These are phyloP conservation scores for Trichoderma citrinoviride DNA, from an alignment of 2,329 filamentous ascomycete species.

Conservation along the genomic window DNA sequence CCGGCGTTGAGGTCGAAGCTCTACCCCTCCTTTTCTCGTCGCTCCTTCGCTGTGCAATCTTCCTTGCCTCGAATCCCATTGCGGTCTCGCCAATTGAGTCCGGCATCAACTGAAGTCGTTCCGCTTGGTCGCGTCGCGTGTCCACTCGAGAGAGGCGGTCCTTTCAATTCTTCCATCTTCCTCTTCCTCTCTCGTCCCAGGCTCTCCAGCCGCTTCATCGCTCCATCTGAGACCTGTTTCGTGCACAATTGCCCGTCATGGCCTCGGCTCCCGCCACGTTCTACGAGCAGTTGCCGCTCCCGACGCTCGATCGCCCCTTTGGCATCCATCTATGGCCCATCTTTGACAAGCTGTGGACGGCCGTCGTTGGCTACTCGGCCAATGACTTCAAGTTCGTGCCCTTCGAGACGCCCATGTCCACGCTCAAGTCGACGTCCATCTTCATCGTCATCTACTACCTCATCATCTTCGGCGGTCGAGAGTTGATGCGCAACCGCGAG, in stretches of 20 bases:
- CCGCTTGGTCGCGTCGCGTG: slow-evolving; percentile 21
- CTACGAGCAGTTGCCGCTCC: slow-evolving; percentile 60
- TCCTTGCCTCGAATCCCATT: slow-evolving; percentile 6
- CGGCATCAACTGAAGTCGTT: slow-evolving; percentile 1
- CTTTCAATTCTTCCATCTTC: neutral
- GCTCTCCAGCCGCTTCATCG: neutral
- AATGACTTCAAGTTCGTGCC: slow-evolving; percentile 82
- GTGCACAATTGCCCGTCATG: slow-evolving; percentile 33
- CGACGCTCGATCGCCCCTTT: slow-evolving; percentile 87
- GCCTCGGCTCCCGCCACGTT: slow-evolving; percentile 36
- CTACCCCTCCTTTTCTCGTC: slow-evolving; percentile 36
- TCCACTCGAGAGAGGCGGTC: neutral
- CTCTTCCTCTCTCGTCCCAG: neutral
- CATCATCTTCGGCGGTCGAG: slow-evolving; percentile 88
- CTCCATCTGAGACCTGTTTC: neutral
- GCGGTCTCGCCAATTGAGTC: slow-evolving; percentile 9
- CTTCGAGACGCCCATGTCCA: slow-evolving; percentile 85
- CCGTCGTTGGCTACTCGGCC: slow-evolving; percentile 74
- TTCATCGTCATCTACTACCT: slow-evolving; percentile 88
- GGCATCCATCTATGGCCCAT: slow-evolving; percentile 90
- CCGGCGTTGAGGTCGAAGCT: slow-evolving; percentile 16
- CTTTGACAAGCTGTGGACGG: slow-evolving; percentile 83
- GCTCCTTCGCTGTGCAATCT: slow-evolving; percentile 32
- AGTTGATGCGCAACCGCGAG: slow-evolving; percentile 83
- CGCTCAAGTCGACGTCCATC: slow-evolving; percentile 74